Percentiles rank a stretch among this genome's conserved stretches.
Conservation (phyloP, 495 filamentous ascomycete genomes). For the Xanthoparmelia taractica region DNA sequence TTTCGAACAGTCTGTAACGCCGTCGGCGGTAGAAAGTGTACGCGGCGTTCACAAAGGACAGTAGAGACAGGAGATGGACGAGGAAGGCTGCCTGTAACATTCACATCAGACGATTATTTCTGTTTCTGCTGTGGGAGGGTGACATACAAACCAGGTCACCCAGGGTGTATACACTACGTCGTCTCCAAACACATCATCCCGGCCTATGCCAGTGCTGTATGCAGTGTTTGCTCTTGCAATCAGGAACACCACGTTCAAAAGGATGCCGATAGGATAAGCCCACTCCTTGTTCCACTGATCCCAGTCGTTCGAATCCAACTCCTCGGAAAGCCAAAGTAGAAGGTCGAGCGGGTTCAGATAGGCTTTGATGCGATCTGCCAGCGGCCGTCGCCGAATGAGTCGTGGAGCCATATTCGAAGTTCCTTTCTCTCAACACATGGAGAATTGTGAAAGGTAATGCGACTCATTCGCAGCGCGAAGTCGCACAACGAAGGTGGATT, state of each 20-base stretch:
- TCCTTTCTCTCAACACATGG: not conserved
- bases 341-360: constrained; percentile 84
- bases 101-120: constrained; percentile 1
- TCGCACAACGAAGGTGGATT: not conserved
- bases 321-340: constrained; percentile 79
- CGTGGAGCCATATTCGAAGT: constrained; percentile 47
- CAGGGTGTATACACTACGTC: constrained; percentile 50
- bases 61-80: constrained; percentile 54
- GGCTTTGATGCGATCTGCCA: constrained; percentile 65
- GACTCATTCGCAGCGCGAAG: not conserved
- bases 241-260: constrained; percentile 70
- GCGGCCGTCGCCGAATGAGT: constrained; percentile 70
- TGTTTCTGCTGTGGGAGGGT: not conserved
- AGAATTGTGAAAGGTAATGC: not conserved
- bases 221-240: constrained; percentile 71
- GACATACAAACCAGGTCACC: constrained; percentile 71
- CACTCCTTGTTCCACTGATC: constrained; percentile 67
- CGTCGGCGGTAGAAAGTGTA: constrained; percentile 79
- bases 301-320: constrained; percentile 82
- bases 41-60: constrained; percentile 64
- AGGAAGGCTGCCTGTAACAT: constrained; percentile 53
- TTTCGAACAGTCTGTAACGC: constrained; percentile 87
- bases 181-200: constrained; percentile 82
- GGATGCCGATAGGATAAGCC: constrained; percentile 64
- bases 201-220: constrained; percentile 34